Evolutionary conservation across 352 stramenopile genomes (phyloP).

Genomic region (Globisporangium perplexum): DNA sequence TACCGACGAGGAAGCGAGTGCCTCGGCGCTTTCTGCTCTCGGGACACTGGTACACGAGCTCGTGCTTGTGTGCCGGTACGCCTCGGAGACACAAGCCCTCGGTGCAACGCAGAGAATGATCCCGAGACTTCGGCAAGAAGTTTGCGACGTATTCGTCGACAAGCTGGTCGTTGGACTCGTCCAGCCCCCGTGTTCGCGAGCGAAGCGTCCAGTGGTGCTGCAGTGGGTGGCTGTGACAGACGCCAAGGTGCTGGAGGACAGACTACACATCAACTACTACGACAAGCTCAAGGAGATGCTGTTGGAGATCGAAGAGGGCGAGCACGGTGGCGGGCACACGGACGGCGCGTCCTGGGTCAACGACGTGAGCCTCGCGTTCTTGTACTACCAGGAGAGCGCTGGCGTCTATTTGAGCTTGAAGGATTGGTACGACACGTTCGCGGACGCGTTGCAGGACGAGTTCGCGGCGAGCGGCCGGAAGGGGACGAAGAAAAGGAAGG

Average conservation of each 20-base stretch:
- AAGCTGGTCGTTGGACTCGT: slow-evolving; percentile 38
- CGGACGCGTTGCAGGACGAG: slow-evolving; percentile 28
- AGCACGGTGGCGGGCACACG: slow-evolving; percentile 2
- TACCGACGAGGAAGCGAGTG: background rate
- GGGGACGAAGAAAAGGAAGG: slow-evolving; percentile 17
- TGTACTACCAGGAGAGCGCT: slow-evolving; percentile 66
- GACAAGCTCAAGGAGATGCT: slow-evolving; percentile 46
- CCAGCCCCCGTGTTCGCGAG: slow-evolving; percentile 6
- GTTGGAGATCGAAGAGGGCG: slow-evolving; percentile 25
- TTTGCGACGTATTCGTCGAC: slow-evolving; percentile 36
- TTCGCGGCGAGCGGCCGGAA: slow-evolving; percentile 1
- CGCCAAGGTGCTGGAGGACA: slow-evolving; percentile 24
- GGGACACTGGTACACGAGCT: slow-evolving; percentile 31
- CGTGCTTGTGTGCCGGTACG: slow-evolving; percentile 38
- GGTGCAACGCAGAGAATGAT: slow-evolving; percentile 33
- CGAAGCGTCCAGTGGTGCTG: slow-evolving; percentile 3
- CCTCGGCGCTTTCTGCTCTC: slow-evolving; percentile 6
- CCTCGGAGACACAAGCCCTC: slow-evolving; percentile 13
- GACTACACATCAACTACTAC: slow-evolving; percentile 46
- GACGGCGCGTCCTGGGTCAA: slow-evolving; percentile 30
- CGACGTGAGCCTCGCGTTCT: slow-evolving; percentile 59
- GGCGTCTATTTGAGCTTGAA: slow-evolving; percentile 49
- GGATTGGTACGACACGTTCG: slow-evolving; percentile 69
- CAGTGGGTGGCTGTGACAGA: slow-evolving; percentile 25
- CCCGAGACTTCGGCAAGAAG: slow-evolving; percentile 34